phyloP scores from a whole-genome alignment of 148 eudicot species.

The Nepenthes mirabilis region DNA sequence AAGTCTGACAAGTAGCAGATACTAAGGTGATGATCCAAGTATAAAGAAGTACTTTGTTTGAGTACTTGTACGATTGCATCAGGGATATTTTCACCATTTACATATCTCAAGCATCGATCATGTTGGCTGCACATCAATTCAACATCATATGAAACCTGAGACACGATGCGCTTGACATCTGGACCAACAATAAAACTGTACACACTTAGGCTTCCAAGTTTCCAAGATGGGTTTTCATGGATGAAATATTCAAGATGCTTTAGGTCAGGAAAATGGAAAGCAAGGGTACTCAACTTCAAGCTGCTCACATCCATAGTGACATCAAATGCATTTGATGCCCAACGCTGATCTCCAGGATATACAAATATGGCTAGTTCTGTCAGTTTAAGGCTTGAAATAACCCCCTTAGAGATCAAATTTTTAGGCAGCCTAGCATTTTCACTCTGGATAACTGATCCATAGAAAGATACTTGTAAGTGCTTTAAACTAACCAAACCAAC shows the following conservation, averaged over 20 bases:
- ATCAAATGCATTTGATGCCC: conserved; percentile 6
- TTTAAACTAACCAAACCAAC: conserved; percentile 9
- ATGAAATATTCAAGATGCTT: conserved; percentile 13
- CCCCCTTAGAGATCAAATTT: conserved; percentile 6
- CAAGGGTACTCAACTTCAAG: conserved; percentile 9
- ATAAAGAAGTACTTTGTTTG: conserved; percentile 12
- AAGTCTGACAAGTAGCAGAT: conserved; percentile 14
- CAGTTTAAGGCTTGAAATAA: conserved; percentile 8
- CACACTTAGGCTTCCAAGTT: not conserved
- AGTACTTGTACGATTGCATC: conserved; percentile 8
- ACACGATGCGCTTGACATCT: conserved; percentile 11
- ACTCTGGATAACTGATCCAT: conserved; percentile 11
- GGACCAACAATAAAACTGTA: conserved; percentile 21
- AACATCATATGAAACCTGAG: conserved; percentile 9
- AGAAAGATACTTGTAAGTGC: conserved; percentile 20
- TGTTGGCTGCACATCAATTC: conserved; percentile 8
- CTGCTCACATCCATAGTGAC: conserved; percentile 12
- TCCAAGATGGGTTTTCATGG: conserved; percentile 13
- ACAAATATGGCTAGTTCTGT: conserved; percentile 20
- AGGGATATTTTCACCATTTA: conserved; percentile 18
- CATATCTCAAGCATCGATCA: conserved; percentile 19
- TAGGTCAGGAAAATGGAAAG: conserved; percentile 13
- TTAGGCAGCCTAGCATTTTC: conserved; percentile 12
- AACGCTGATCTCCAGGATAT: conserved; percentile 19
- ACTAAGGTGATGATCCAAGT: conserved; percentile 21